Evolutionary conservation across 2,329 filamentous ascomycete species (phyloP), one percentile per base, ranked within the genome.

Genomic region (Coniosporium tulheliwenetii): DNA sequence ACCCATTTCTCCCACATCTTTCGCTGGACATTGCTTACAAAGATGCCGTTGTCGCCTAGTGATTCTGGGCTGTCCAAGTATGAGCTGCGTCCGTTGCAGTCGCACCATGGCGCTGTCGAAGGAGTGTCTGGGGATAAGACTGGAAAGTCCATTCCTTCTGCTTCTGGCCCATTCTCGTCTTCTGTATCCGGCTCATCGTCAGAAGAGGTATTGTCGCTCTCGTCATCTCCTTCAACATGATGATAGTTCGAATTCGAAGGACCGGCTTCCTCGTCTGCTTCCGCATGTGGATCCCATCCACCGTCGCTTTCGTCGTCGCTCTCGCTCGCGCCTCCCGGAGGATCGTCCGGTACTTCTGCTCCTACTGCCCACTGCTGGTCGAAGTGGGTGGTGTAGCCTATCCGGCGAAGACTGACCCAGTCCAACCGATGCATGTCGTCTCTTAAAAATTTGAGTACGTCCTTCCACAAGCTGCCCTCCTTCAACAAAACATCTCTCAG

Each of bases 401-500:
- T 74, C 5, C 73, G 61, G 31, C 72, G 63, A n/a, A 82, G 57
- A 47, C 74, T 75, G 29, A 81, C 66, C 66, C 74, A 78, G 37
- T 78, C 70, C 12, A 81, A 57, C 19, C 65, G 61, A 30, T 62
- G 58, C 64, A 79, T 71, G 38, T 76, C 66, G 8, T 68, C 59
- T 38, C 73, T 67, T 10, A 82, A 58, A 14, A 69, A 68, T 4
- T 58, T 53, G 0, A 81, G 63, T 0, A 82, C 66, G 41, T 79
- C 70, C 45, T 66, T 68, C 78, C 78, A 81, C 43, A 61, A 60
- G 42, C 70, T 73, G 1, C 69, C 73, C 5, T 74, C 66, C 41
- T 71, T 73, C 8, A 82, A 62, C 15, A 74, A 65, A n/a, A 82
- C 67, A 39, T 75, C 70, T 40, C 71, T 61, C 15, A 82, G 55